These are phyloP conservation scores for Hepatocystis sp. DNA, from an alignment of 169 alveolate species.

Conservation along the genomic window DNA sequence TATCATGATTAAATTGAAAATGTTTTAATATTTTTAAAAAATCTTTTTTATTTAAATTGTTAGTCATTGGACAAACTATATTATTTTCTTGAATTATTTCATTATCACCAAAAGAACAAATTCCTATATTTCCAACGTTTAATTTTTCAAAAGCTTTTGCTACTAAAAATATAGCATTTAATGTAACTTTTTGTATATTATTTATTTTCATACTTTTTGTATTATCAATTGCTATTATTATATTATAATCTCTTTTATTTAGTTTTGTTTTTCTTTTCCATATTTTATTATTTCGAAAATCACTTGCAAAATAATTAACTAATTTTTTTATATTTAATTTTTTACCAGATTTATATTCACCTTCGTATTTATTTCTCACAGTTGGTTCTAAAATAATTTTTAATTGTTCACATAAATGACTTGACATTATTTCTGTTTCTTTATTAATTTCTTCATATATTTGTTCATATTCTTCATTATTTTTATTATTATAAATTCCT, in stretches of 20 bases:
- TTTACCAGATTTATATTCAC: conserved; percentile 98
- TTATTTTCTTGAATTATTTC: conserved; percentile 67
- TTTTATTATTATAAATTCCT: conserved; percentile 7
- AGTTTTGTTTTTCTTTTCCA: conserved; percentile 99
- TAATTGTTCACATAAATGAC: conserved; percentile 90
- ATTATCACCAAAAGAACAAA: conserved; percentile 85
- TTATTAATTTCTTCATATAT: conserved; percentile 64
- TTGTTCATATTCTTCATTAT: conserved; percentile 43
- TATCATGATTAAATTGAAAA: conserved; percentile 87
- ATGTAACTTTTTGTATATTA: conserved; percentile 91
- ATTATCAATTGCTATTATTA: conserved; percentile 96
- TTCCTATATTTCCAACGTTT: conserved; percentile 90
- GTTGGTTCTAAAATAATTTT: conserved; percentile 95
- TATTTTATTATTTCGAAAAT: conserved; percentile 98
- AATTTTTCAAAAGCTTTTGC: conserved; percentile 91
- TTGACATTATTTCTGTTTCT: conserved; percentile 79
- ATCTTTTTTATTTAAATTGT: conserved; percentile 57
- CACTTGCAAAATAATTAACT: conserved; percentile 98
- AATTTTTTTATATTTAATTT: conserved; percentile 96
- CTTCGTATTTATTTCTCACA: conserved; percentile 91
- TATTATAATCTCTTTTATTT: conserved; percentile 96
- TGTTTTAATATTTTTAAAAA: conserved; percentile 78
- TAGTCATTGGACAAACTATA: conserved; percentile 69
- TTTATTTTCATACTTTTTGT: conserved; percentile 95
- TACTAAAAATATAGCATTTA: conserved; percentile 88